Base-by-base conservation (phyloP, 768 basidiomycete genomes). In the Termitomyces sp. region DNA sequence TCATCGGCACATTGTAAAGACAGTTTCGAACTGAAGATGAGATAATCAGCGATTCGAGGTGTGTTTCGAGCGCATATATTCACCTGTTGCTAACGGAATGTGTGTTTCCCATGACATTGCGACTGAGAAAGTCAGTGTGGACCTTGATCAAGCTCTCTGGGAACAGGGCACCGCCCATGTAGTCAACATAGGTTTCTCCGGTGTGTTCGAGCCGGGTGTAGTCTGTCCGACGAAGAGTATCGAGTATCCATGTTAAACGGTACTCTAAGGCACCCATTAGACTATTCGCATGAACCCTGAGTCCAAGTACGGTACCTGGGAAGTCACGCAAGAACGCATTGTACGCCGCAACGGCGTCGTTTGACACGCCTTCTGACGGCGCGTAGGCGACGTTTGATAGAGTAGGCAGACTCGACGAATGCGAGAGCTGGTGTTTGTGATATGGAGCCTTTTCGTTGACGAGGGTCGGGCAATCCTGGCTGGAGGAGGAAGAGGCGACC, bases 61-160 rank as follows among this genome's bases (percentile, higher is more conserved):
- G 40, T 44, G 23, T 14, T 32, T 38, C 32, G 43, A 40, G 65
- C 62, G 74, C 71, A 76, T 74, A 73, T 67, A 76, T 69, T 66
- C 65, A 87, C 91, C 87, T 87, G 60, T 88, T 85, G 68, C 84
- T 92, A 65, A 89, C 81, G 0, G 90, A 92, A 69, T 93, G 91
- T 1, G 91, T 92, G 68, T 93, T 92, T 1, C 90, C 91, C 57
- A 93, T 79, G 43, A 92, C 77, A 65, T 71, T 83, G 50, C 73
- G 74, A 40, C 77, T 82, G 32, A 93, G 79, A 65, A 92, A 90
- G 49, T 82, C 81, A 40, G 84, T 77, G 62, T 92, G 89, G 10
- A 83, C 81, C 38, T 78, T 79, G 57, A 92, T 81, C 34, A 93
- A 82, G 62, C 84, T 87, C 63, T 90, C 87, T 11, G 91, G 91